Percentiles rank a stretch among this genome's conserved stretches.
These are phyloP conservation scores for Posidonia oceanica DNA, from an alignment of 116 monocot species.

Conservation along the genomic window DNA sequence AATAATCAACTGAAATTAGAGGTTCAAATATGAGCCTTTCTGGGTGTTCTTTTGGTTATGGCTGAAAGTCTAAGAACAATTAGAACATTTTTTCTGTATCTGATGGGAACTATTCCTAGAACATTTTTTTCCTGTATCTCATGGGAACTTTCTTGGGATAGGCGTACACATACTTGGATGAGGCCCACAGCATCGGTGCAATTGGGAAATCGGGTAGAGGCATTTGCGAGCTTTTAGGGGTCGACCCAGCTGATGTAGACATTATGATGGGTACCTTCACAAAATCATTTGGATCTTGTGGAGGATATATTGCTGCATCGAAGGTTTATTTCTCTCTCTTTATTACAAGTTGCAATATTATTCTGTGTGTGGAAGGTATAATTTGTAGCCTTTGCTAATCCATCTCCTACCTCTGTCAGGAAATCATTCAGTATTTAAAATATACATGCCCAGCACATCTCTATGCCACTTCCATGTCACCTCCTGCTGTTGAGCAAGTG, in stretches of 20 bases:
- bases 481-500: conserved; percentile 83
- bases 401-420: conserved; percentile 31
- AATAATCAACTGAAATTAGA: too few relatives aligned
- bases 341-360: background rate
- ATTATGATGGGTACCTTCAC: conserved; percentile 99
- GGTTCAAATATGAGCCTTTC: too few relatives aligned
- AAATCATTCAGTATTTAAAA: conserved; percentile 81
- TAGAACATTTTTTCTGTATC: background rate
- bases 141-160: conserved; percentile 14
- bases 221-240: conserved; percentile 82
- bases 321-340: conserved; percentile 32
- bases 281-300: conserved; percentile 92
- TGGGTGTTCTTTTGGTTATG: too few relatives aligned
- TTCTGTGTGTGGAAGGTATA: background rate
- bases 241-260: conserved; percentile 78
- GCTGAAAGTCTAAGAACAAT: too few relatives aligned
- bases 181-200: conserved; percentile 93
- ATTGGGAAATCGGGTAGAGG: conserved; percentile 86
- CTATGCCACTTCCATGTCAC: conserved; percentile 97
- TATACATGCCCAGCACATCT: conserved; percentile 84
- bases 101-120: background rate
- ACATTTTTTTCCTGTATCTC: background rate
- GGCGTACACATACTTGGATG: conserved; percentile 92
- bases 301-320: conserved; percentile 92
- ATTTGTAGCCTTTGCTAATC: background rate